Evolutionary conservation across 495 filamentous ascomycete genomes (phyloP), one percentile per base, ranked within the genome.

Genomic region (Penicillium arizonense): DNA sequence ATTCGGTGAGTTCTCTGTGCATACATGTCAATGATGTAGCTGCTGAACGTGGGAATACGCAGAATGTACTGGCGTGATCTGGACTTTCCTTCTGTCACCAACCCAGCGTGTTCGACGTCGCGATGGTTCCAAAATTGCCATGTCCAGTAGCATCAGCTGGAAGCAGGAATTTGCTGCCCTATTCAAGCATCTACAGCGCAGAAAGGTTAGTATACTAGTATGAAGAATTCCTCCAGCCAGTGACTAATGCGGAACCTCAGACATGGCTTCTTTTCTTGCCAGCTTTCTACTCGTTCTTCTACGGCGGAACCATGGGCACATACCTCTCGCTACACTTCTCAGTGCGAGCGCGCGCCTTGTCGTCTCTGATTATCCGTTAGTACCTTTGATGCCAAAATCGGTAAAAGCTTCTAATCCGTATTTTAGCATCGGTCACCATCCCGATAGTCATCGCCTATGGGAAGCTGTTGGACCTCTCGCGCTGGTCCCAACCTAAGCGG

Each of bases 221-320:
- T 23, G 18, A 21, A 18, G 5, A 21, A 23, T 23, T 21, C 0
- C 18, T 21, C 14, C 18, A 40, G n/a, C 16, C n/a, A 40, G 23
- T 40, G 16, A 40, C 39, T 42, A 24, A 42, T n/a, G 10, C 11
- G 18, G 20, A 42, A 24, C 9, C 21, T 42, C 20, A 42, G 39
- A 42, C 39, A 42, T 42, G 39, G 39, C 39, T 42, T 26, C 20
- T 42, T 13, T 42, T 42, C 39, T 42, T 42, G 20, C 39, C 39
- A 20, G 39, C 39, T 13, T 42, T 42, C 39, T 42, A 42, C 39
- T 42, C 39, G 12, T 42, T 42, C 39, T 42, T 42, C 20, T 42
- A 42, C 21, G 39, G 39, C 20, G 39, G 39, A 8, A 42, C 39
- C 18, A 42, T 42, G 39, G 39, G 39, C 5, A 42, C 39, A 13